Conservation (phyloP, 495 filamentous ascomycete species). For the Tetracladium setigerum region DNA sequence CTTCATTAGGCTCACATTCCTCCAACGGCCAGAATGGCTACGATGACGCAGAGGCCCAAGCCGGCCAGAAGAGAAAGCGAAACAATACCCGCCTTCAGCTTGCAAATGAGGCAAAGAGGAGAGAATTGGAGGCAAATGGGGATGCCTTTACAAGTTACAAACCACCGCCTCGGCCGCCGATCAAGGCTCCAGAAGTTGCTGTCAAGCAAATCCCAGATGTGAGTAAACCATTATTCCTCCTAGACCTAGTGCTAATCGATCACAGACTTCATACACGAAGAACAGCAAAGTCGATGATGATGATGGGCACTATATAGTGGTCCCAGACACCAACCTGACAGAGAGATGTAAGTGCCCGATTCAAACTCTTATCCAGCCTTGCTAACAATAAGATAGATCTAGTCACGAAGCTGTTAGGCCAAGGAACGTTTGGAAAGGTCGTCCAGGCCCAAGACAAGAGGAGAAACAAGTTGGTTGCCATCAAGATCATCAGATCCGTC, state of each 20-base stretch:
- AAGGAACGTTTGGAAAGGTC: slow-evolving; percentile 97
- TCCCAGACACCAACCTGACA: slow-evolving; percentile 72
- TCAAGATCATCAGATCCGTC: slow-evolving; percentile 97
- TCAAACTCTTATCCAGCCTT: slow-evolving; percentile 5
- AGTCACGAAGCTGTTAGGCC: slow-evolving; percentile 80
- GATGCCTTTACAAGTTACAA: slow-evolving; percentile 73
- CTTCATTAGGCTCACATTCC: slow-evolving; percentile 68
- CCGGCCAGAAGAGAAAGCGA: slow-evolving; percentile 81
- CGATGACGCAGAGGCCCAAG: slow-evolving; percentile 42
- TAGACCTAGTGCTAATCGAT: slow-evolving; percentile 14
- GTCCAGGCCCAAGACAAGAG: slow-evolving; percentile 81
- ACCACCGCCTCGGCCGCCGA: slow-evolving; percentile 77
- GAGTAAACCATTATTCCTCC: slow-evolving; percentile 32
- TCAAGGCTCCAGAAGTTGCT: slow-evolving; percentile 86
- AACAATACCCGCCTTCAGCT: slow-evolving; percentile 66
- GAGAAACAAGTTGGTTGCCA: slow-evolving; percentile 70
- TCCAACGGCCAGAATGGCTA: slow-evolving; percentile 54
- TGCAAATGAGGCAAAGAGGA: slow-evolving; percentile 71
- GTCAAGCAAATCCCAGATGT: slow-evolving; percentile 81
- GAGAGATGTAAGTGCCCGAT: slow-evolving; percentile 69
- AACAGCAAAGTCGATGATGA: slow-evolving; percentile 73
- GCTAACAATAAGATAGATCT: slow-evolving; percentile 54
- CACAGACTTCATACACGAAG: slow-evolving; percentile 42
- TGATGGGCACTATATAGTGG: slow-evolving; percentile 92
- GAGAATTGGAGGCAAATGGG: slow-evolving; percentile 56